phyloP scores from a whole-genome alignment of 805 yeast genomes.

The Candida alai region DNA sequence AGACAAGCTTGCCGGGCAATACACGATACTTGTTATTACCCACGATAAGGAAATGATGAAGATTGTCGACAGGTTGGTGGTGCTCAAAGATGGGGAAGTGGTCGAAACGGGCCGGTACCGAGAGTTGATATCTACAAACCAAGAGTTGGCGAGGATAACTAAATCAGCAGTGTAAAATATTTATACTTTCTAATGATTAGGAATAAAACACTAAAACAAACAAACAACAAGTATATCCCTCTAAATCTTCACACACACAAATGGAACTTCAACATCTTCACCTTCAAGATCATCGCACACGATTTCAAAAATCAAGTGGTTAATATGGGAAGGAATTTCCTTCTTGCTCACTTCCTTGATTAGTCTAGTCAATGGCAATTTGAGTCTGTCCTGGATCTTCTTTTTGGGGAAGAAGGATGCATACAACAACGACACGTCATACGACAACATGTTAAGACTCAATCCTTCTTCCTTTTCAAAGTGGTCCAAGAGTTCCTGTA shows the following conservation, averaged over 20 bases:
- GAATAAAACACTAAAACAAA: not conserved
- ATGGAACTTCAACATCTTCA: slow-evolving; percentile 96
- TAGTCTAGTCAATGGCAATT: slow-evolving; percentile 64
- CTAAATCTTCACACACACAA: slow-evolving; percentile 54
- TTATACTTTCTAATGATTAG: slow-evolving; percentile 2
- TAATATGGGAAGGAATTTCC: slow-evolving; percentile 68
- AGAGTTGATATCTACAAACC: slow-evolving; percentile 3
- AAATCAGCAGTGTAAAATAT: slow-evolving; percentile 3
- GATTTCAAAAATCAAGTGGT: slow-evolving; percentile 79
- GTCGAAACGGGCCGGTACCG: slow-evolving; percentile 42
- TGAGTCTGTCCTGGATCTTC: slow-evolving; percentile 75
- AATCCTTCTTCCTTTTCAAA: slow-evolving; percentile 82
- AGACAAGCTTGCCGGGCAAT: slow-evolving; percentile 23
- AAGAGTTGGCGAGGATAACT: slow-evolving; percentile 5
- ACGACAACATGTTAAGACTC: slow-evolving; percentile 85
- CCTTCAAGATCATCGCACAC: slow-evolving; percentile 90
- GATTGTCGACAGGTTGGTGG: slow-evolving; percentile 48
- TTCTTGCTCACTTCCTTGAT: slow-evolving; percentile 84
- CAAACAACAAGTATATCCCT: not conserved
- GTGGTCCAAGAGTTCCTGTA: slow-evolving; percentile 66
- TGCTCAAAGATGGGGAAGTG: slow-evolving; percentile 46
- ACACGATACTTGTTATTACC: slow-evolving; percentile 60
- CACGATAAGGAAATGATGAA: slow-evolving; percentile 69
- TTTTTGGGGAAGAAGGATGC: slow-evolving; percentile 93
- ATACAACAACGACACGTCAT: slow-evolving; percentile 83